Percentiles rank a stretch among this genome's conserved stretches.
Evolutionary conservation across 495 filamentous ascomycete genomes (phyloP).

Genomic region (Staphylotrichum tortipilum): DNA sequence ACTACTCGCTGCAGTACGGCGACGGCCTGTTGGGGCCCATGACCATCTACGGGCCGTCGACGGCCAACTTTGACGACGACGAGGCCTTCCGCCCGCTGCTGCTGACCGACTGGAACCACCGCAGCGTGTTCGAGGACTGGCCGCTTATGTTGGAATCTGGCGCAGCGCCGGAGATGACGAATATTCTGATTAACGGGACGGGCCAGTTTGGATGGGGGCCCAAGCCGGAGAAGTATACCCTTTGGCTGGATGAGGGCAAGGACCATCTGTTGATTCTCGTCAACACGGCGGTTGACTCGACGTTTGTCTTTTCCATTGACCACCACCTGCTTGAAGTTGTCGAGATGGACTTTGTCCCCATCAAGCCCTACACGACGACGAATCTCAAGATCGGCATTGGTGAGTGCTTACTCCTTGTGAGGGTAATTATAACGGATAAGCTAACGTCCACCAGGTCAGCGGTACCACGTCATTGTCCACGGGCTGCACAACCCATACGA

Average conservation of each 20-base stretch:
- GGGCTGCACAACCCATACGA: constrained; percentile 13
- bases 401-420: background rate
- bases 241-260: too few species aligned
- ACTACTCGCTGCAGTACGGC: constrained; percentile 45
- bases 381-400: constrained; percentile 53
- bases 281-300: constrained; percentile 35
- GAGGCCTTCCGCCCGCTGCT: constrained; percentile 11
- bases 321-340: constrained; percentile 42
- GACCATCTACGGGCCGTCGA: constrained; percentile 23
- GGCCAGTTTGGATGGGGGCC: background rate
- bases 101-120: constrained; percentile 28
- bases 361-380: constrained; percentile 37
- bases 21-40: constrained; percentile 43
- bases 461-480: constrained; percentile 59
- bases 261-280: constrained; percentile 45
- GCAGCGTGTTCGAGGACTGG: background rate
- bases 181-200: constrained; percentile 26
- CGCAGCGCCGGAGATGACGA: constrained; percentile 8
- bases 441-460: constrained; percentile 34
- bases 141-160: background rate
- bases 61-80: constrained; percentile 36
- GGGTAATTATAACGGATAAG: background rate
- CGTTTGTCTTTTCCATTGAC: constrained; percentile 31
- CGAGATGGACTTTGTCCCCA: constrained; percentile 38
- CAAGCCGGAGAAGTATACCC: background rate